These are phyloP conservation scores for Saccharomyces hybrid DNA, from an alignment of 1,139 yeast genomes.

Conservation along the genomic window DNA sequence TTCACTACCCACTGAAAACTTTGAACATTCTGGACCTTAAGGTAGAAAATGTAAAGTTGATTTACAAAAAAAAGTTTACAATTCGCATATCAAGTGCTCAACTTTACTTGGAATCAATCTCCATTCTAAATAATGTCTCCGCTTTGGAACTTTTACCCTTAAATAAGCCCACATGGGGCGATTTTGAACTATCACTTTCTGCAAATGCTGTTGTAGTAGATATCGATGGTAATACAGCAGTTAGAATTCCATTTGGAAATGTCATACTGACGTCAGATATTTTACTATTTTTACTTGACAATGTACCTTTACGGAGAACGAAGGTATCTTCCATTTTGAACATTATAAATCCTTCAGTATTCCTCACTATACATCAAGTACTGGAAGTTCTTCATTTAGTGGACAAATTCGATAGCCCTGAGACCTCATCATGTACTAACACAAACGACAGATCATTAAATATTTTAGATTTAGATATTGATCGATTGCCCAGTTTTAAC, in stretches of 20 bases:
- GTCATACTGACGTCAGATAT: conserved; percentile 24
- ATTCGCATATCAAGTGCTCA: conserved; percentile 24
- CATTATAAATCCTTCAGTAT: conserved; percentile 26
- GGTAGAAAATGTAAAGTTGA: conserved; percentile 22
- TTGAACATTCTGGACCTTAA: conserved; percentile 24
- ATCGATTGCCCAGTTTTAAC: conserved; percentile 16
- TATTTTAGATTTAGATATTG: conserved; percentile 3
- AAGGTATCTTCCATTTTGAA: conserved; percentile 19
- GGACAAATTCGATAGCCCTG: neutral
- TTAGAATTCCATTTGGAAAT: conserved; percentile 26
- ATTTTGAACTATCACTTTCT: conserved; percentile 25
- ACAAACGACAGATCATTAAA: neutral
- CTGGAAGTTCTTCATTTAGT: conserved; percentile 8
- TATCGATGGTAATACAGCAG: conserved; percentile 13
- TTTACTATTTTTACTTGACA: conserved; percentile 15
- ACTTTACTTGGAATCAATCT: conserved; percentile 20
- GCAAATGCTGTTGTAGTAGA: conserved; percentile 19
- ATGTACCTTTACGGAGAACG: conserved; percentile 14
- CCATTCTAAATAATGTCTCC: conserved; percentile 15
- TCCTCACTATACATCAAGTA: conserved; percentile 19
- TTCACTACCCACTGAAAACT: conserved; percentile 10
- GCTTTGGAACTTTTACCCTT: conserved; percentile 18
- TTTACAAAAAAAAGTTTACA: conserved; percentile 10
- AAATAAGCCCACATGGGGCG: conserved; percentile 12
- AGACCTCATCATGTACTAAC: neutral